phyloP scores from a whole-genome alignment of 495 filamentous ascomycete species.

The Penicillium malachiteum region DNA sequence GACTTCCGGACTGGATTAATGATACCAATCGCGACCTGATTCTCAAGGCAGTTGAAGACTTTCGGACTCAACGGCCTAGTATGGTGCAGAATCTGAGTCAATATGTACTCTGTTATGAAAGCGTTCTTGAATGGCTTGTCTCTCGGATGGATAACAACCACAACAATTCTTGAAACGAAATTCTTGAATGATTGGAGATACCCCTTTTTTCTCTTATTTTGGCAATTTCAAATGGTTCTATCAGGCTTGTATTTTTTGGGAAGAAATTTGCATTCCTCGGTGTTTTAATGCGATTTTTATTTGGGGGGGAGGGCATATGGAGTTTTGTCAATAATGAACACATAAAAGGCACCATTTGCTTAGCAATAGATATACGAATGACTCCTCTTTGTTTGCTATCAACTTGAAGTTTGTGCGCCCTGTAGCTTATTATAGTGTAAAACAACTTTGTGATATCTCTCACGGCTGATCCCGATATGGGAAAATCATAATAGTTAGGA shows the following conservation, averaged over 20 bases:
- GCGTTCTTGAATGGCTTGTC: slow-evolving; percentile 82
- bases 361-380: background rate
- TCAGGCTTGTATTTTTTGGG: background rate
- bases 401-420: background rate
- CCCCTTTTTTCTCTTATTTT: slow-evolving; percentile 9
- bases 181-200: slow-evolving; percentile 12
- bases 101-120: slow-evolving; percentile 96
- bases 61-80: slow-evolving; percentile 81
- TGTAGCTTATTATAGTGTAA: too few species aligned
- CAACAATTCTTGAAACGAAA: background rate
- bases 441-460: too few species aligned
- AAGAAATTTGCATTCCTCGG: background rate
- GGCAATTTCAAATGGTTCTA: slow-evolving; percentile 11
- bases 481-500: background rate
- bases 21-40: slow-evolving; percentile 72
- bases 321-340: background rate
- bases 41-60: slow-evolving; percentile 82
- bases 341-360: background rate
- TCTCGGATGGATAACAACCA: slow-evolving; percentile 37
- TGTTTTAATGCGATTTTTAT: background rate
- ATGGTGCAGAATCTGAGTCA: slow-evolving; percentile 97
- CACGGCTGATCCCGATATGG: background rate
- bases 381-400: background rate
- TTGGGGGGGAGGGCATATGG: background rate
- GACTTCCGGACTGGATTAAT: slow-evolving; percentile 29